phyloP scores from a whole-genome alignment of 2,329 filamentous ascomycete species.

The Fusarium tuaranense region DNA sequence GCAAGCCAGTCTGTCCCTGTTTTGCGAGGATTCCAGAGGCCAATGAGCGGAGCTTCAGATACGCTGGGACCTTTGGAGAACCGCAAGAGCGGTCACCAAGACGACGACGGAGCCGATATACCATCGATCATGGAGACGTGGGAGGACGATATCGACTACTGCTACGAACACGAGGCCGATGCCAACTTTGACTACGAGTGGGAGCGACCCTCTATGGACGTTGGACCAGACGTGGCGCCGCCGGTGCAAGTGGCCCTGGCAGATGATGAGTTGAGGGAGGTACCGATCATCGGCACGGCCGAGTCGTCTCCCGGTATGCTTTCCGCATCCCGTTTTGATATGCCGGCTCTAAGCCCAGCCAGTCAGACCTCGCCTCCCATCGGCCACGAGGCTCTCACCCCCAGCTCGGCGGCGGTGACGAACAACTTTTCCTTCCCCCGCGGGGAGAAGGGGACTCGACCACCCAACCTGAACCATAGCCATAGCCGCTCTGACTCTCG shows the following conservation, averaged over 20 bases:
- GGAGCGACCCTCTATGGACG: slow-evolving; percentile 68
- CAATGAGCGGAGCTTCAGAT: slow-evolving; percentile 63
- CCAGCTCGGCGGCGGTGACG: slow-evolving; percentile 50
- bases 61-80: slow-evolving; percentile 61
- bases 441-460: slow-evolving; percentile 49
- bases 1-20: slow-evolving; percentile 68
- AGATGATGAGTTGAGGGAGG: slow-evolving; percentile 41
- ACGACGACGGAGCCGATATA: slow-evolving; percentile 41
- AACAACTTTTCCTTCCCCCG: slow-evolving; percentile 67
- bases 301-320: slow-evolving; percentile 45
- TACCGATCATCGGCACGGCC: slow-evolving; percentile 27
- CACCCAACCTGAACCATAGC: slow-evolving; percentile 47
- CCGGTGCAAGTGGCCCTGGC: slow-evolving; percentile 40
- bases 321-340: slow-evolving; percentile 50
- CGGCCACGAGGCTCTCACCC: slow-evolving; percentile 59
- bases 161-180: slow-evolving; percentile 76
- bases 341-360: slow-evolving; percentile 62
- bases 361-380: slow-evolving; percentile 58
- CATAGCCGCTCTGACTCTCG: slow-evolving; percentile 59
- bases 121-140: slow-evolving; percentile 62
- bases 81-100: slow-evolving; percentile 32
- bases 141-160: slow-evolving; percentile 79
- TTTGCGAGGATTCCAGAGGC: slow-evolving; percentile 61
- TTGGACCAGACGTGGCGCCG: slow-evolving; percentile 38
- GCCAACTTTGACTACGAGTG: slow-evolving; percentile 75